Conservation (phyloP, 169 alveolate species). For the Amoebophrya sp. region DNA sequence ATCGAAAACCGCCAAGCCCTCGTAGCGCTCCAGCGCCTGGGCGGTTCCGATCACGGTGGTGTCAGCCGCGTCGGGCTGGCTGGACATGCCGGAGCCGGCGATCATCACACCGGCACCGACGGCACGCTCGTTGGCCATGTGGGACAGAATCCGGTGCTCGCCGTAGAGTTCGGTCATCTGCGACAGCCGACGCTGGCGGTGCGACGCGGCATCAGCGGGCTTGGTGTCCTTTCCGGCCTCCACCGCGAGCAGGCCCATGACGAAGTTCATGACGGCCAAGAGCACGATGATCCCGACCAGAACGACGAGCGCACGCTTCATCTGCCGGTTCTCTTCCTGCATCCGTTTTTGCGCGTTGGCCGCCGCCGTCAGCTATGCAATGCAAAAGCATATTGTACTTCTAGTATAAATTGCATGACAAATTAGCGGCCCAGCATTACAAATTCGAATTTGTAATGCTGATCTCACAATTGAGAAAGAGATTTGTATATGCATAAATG, state of each 20-base stretch:
- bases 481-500: too few species aligned
- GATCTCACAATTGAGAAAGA: too few species aligned
- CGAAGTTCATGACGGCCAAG: neutral
- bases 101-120: neutral
- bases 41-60: neutral
- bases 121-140: neutral
- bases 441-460: too few species aligned
- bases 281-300: neutral
- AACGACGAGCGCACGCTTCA: neutral
- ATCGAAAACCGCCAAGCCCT: neutral
- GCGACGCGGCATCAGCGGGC: neutral
- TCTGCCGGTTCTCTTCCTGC: neutral
- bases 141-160: neutral
- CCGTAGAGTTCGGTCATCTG: neutral
- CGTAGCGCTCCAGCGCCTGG: neutral
- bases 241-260: neutral
- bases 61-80: neutral
- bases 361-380: neutral
- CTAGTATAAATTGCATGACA: too few species aligned
- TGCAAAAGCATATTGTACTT: too few species aligned
- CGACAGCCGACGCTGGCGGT: neutral
- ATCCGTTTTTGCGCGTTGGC: neutral
- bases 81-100: neutral
- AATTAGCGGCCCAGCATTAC: too few species aligned
- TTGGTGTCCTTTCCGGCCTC: neutral